Evolutionary conservation across 1,284 basidiomycete genomes (phyloP), one percentile per base, ranked within the genome.

Genomic region (Tilletia walkeri): DNA sequence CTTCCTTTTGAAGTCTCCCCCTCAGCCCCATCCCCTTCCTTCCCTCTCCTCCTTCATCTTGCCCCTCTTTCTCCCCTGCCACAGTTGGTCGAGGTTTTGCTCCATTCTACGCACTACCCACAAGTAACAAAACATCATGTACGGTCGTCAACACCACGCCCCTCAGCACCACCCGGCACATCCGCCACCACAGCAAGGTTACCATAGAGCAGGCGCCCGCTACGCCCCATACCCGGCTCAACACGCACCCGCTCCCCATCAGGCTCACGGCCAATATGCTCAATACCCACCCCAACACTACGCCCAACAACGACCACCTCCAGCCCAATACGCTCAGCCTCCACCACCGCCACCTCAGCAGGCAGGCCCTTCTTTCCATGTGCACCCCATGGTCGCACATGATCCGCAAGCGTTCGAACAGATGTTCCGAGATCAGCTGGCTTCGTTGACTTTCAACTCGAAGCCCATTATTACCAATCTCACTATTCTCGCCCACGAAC

Each of bases 381-480:
- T 34, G 3, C 59, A 67, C n/a, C 72, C 67, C 14, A 71, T 69
- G 66, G 70, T 78, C 10, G 71, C 71, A n/a, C 67, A 70, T 65
- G 81, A 85, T 67, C 88, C 92, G 45, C 88, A 87, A 80, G 87
- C 88, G 47, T 95, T 95, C 85, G 90, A 92, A 76, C 72, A 73
- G 65, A 85, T 82, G 84, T 86, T 84, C 76, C 67, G 88, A 74
- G 85, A 86, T 66, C 90, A 93, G 72, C 89, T 98, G 71, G 87
- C 89, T 79, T 89, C 91, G 77, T 90, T 99, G 73, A 94, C 90
- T 54, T 90, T 95, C 87, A 99, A 99, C 85, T 96, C 94, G 76
- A 91, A 95, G 82, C 92, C 94, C 16, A 90, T 97, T 76, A 99
- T 99, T 79, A 94, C 95, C 85, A 89, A 89, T 73, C 86, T 99